These are phyloP conservation scores for Canavalia ensiformis DNA, from an alignment of 306 rosid species.

Conservation along the genomic window DNA sequence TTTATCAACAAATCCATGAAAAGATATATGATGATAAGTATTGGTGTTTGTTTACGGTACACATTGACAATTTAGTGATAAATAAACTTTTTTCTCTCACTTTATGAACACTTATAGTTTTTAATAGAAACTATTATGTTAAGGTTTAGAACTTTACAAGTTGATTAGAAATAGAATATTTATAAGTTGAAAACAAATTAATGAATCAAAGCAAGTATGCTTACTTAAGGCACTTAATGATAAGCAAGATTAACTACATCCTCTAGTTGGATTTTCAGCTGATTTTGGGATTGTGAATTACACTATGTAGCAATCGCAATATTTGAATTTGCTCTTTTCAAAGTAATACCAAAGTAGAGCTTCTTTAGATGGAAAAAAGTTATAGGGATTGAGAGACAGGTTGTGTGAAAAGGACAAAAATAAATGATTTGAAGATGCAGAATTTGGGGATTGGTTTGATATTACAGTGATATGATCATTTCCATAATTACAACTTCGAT, in stretches of 20 bases:
- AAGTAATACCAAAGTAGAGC: neutral
- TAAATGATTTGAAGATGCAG: neutral
- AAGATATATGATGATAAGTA: too few species aligned
- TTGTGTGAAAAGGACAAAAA: neutral
- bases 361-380: neutral
- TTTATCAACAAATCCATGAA: too few species aligned
- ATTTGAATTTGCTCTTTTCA: neutral
- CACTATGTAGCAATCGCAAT: neutral
- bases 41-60: too few species aligned
- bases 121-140: too few species aligned
- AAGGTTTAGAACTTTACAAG: too few species aligned
- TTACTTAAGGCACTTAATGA: neutral
- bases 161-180: too few species aligned
- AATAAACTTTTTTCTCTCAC: too few species aligned
- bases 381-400: neutral
- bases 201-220: neutral
- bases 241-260: neutral
- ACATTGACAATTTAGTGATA: too few species aligned
- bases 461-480: neutral
- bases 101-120: too few species aligned
- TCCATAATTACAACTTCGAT: neutral
- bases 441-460: neutral
- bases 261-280: neutral
- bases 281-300: neutral
- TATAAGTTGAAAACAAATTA: too few species aligned